A percentile compares a stretch with the other conserved stretches of the same genome.
Conservation (phyloP, 2,329 filamentous ascomycete species). For the Cryphonectria nitschkei region DNA sequence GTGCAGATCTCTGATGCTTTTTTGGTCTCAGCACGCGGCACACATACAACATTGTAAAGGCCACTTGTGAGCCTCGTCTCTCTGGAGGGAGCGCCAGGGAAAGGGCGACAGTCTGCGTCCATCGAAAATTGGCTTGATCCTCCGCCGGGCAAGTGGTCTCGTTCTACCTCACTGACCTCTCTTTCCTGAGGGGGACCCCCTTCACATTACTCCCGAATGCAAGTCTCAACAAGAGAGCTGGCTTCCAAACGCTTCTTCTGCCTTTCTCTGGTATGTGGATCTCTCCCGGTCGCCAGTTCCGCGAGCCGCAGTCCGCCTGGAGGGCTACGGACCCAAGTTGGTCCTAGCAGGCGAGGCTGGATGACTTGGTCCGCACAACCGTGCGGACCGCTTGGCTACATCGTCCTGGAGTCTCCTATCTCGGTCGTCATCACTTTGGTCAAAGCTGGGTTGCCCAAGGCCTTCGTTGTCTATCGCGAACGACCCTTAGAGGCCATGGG, state of each 20-base stretch:
- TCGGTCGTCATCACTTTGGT: slow-evolving; percentile 12
- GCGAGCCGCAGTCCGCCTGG: background rate
- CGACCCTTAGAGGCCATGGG: background rate
- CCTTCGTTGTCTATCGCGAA: background rate
- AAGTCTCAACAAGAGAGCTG: background rate
- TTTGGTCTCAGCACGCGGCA: background rate
- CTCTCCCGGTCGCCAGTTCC: background rate
- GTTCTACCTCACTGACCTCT: background rate
- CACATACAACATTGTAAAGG: background rate
- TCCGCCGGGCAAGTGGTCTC: background rate
- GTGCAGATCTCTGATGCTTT: background rate
- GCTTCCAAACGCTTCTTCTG: background rate
- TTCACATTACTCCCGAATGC: background rate
- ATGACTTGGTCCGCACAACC: background rate
- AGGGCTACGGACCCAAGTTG: background rate
- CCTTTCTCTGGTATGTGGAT: background rate
- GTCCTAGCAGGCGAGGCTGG: background rate
- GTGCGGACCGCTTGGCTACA: slow-evolving; percentile 2
- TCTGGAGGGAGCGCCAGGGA: background rate
- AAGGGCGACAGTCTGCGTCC: background rate
- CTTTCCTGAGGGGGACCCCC: background rate
- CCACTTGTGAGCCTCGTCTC: background rate
- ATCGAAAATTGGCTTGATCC: background rate
- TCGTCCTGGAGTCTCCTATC: background rate
- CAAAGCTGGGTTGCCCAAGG: background rate